A percentile compares a stretch with the other conserved stretches of the same genome.
phyloP scores from a whole-genome alignment of 2,329 filamentous ascomycete genomes.

The Alternaria postmessia region DNA sequence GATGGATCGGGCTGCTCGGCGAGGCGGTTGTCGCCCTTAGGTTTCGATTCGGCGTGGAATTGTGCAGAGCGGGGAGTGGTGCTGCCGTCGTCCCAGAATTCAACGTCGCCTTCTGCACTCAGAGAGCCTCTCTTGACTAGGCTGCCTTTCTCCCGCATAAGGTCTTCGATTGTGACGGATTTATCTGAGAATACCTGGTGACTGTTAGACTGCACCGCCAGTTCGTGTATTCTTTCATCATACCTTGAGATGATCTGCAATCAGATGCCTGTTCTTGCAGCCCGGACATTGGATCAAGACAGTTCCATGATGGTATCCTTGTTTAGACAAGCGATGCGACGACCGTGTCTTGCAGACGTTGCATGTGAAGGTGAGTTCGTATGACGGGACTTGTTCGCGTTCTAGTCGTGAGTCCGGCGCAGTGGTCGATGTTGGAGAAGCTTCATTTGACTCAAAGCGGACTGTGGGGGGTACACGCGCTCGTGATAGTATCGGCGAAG shows the following conservation, averaged over 20 bases:
- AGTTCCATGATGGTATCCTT: constrained; percentile 91
- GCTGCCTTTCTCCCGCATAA: constrained; percentile 78
- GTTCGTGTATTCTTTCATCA: not conserved
- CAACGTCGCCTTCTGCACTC: constrained; percentile 82
- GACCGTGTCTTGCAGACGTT: constrained; percentile 81
- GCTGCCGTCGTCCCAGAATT: constrained; percentile 84
- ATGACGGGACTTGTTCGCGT: constrained; percentile 67
- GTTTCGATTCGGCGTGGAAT: constrained; percentile 41
- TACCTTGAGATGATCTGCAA: constrained; percentile 84
- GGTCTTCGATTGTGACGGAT: constrained; percentile 75
- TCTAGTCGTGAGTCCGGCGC: constrained; percentile 48
- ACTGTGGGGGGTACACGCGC: constrained; percentile 17
- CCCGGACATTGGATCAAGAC: constrained; percentile 87
- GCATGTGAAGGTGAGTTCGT: constrained; percentile 92
- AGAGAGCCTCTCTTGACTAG: constrained; percentile 75
- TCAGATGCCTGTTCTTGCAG: constrained; percentile 88
- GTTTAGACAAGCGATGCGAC: constrained; percentile 87
- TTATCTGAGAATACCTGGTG: constrained; percentile 74
- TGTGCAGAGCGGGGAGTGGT: constrained; percentile 45
- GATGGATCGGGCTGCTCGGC: constrained; percentile 25
- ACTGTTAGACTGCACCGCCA: constrained; percentile 9
- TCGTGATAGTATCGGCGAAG: constrained; percentile 21
- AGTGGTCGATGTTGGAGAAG: constrained; percentile 36
- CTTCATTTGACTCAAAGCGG: constrained; percentile 39
- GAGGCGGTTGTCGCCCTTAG: constrained; percentile 35